Evolutionary conservation across 805 yeast species (phyloP).

Genomic region (Saccharomycopsis babjevae): DNA sequence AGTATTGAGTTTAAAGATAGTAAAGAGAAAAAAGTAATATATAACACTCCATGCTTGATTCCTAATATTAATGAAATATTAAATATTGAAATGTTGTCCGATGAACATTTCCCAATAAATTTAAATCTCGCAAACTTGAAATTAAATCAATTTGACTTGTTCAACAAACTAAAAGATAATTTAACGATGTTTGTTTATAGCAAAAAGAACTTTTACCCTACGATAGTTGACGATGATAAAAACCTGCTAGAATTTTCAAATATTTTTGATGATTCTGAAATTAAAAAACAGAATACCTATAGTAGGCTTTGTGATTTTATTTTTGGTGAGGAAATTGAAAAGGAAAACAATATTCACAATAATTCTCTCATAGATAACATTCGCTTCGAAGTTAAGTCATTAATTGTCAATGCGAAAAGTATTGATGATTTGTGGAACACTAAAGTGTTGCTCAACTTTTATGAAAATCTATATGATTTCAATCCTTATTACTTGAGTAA

Average conservation of each 20-base stretch:
- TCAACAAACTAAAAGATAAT: slow-evolving; percentile 32
- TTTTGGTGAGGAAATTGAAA: background rate
- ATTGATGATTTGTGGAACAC: slow-evolving; percentile 56
- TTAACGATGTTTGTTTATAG: slow-evolving; percentile 44
- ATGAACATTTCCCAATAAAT: slow-evolving; percentile 45
- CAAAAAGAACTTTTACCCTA: slow-evolving; percentile 30
- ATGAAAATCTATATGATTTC: slow-evolving; percentile 33
- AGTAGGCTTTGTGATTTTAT: slow-evolving; percentile 7
- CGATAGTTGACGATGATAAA: background rate
- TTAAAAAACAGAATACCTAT: background rate
- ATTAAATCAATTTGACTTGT: slow-evolving; percentile 27
- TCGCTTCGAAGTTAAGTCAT: slow-evolving; percentile 38
- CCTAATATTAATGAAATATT: slow-evolving; percentile 47
- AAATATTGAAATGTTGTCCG: slow-evolving; percentile 36
- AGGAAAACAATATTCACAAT: background rate
- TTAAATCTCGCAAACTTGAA: slow-evolving; percentile 34
- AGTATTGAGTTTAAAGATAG: slow-evolving; percentile 27
- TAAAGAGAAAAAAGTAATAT: slow-evolving; percentile 26
- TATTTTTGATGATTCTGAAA: slow-evolving; percentile 2
- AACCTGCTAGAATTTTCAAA: slow-evolving; percentile 6
- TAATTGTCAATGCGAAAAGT: slow-evolving; percentile 33
- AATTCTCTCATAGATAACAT: slow-evolving; percentile 35
- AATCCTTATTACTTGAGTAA: slow-evolving; percentile 34
- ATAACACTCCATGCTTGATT: slow-evolving; percentile 54
- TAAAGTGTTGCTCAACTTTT: slow-evolving; percentile 49